A percentile compares a stretch with the other conserved stretches of the same genome.
Evolutionary conservation across 805 yeast genomes (phyloP).

Genomic region (Starmerella geochares): DNA sequence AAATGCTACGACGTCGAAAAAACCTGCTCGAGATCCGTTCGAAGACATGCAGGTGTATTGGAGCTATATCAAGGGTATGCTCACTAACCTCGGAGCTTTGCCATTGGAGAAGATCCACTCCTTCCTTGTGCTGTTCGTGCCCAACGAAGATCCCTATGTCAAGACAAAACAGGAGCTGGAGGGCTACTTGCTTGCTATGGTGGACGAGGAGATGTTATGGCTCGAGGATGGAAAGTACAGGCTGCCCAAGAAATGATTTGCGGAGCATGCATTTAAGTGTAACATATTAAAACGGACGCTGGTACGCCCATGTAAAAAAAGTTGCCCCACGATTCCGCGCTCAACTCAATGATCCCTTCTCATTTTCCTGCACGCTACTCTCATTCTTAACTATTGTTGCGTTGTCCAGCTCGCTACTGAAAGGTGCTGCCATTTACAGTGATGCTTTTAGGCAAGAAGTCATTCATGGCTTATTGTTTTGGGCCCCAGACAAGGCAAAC

Average conservation of each 20-base stretch:
- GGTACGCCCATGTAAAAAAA: background rate
- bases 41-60: constrained; percentile 35
- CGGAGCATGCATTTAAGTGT: background rate
- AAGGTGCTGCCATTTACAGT: too few species aligned
- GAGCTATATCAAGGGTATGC: constrained; percentile 48
- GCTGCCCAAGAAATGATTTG: constrained; percentile 19
- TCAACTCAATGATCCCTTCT: too few species aligned
- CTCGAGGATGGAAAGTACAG: constrained; percentile 33
- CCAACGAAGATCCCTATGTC: constrained; percentile 39
- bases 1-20: background rate
- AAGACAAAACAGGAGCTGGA: constrained; percentile 37
- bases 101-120: constrained; percentile 43
- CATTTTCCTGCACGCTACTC: too few species aligned
- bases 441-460: too few species aligned
- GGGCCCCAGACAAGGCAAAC: too few species aligned
- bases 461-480: too few species aligned
- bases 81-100: constrained; percentile 45
- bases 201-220: constrained; percentile 37
- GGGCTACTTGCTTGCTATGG: constrained; percentile 36
- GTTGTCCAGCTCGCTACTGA: too few species aligned
- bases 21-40: constrained; percentile 8
- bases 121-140: constrained; percentile 46
- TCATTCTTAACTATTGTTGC: too few species aligned
- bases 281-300: background rate
- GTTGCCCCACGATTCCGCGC: too few species aligned